Evolutionary conservation across 2,329 filamentous ascomycete species (phyloP), one percentile per base, ranked within the genome.

Genomic region (Polytolypa hystricis): DNA sequence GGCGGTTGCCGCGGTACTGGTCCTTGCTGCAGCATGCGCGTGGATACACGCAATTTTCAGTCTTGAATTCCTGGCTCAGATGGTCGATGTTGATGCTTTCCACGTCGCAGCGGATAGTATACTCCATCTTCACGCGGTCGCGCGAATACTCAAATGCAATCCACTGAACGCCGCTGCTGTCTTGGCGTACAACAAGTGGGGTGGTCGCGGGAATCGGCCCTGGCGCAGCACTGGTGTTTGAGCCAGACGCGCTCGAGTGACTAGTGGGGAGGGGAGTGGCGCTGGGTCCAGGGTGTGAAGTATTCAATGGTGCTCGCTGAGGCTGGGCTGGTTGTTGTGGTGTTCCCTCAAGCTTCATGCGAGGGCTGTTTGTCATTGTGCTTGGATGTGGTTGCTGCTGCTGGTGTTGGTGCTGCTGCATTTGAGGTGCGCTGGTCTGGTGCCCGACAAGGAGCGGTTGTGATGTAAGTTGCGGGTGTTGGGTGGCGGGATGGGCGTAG

Each of bases 51-150:
- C 91, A 96, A 65, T 98, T 98, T 58, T 95, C 89, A 6, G 84
- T 84, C 69, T 94, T 96, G 73, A 96, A 96, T 46, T 96, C 89
- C 45, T 76, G 69, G 30, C 76, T 74, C 12, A 98, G 72, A 43
- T 79, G 79, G 38, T 95, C 86, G 30, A 89, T 86, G 54, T 87
- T 86, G 43, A 98, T 86, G 1, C 87, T 95, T 64, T 96, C 91
- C 14, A 96, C 91, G 51, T 96, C 91, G 58, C 91, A 96, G 35
- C 91, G 81, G 52, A 98, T 98, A 1, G 87, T 95, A 64, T 98
- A 98, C 62, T 96, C 87, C 86, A 96, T 94, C 75, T 98, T 98
- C 48, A 96, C 87, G 30, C 89, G 74, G 56, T 98, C 89, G 42
- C 89, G 78, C 8, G 89, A 96, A 58, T 98, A 98, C 60, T 98